Evolutionary conservation across 2,329 filamentous ascomycete genomes (phyloP).

Genomic region (Stagonosporopsis vannaccii): DNA sequence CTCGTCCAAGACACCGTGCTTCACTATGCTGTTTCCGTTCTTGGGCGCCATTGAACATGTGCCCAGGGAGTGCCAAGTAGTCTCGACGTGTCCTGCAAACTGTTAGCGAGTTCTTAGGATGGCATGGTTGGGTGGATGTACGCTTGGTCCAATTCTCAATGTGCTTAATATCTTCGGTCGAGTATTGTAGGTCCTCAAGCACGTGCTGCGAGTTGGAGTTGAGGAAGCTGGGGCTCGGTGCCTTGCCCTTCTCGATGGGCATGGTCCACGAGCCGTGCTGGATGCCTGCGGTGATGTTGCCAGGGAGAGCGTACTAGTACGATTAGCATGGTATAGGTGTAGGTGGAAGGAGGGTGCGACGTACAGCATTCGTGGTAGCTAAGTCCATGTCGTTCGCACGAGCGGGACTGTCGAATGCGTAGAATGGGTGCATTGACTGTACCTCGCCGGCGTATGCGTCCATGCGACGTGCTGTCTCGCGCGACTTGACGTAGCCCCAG

Average conservation of each 20-base stretch:
- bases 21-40: constrained; percentile 80
- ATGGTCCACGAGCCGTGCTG: constrained; percentile 76
- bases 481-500: constrained; percentile 83
- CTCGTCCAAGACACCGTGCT: constrained; percentile 79
- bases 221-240: constrained; percentile 59
- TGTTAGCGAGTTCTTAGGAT: constrained; percentile 5
- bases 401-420: constrained; percentile 72
- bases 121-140: constrained; percentile 21
- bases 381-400: constrained; percentile 77
- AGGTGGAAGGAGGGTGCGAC: background rate
- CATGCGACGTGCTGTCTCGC: constrained; percentile 81
- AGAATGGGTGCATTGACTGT: constrained; percentile 71
- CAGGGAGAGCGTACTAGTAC: constrained; percentile 69
- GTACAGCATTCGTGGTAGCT: constrained; percentile 69
- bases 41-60: constrained; percentile 80
- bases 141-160: constrained; percentile 69
- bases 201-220: constrained; percentile 70
- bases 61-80: constrained; percentile 72
- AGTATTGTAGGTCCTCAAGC: constrained; percentile 72
- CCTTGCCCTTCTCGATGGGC: constrained; percentile 64
- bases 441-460: constrained; percentile 78
- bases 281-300: constrained; percentile 74
- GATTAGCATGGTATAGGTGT: constrained; percentile 2
- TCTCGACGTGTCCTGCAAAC: constrained; percentile 68
- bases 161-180: constrained; percentile 66